These are phyloP conservation scores for Talaromyces sp. DNA, from an alignment of 2,329 filamentous ascomycete species.

Conservation along the genomic window DNA sequence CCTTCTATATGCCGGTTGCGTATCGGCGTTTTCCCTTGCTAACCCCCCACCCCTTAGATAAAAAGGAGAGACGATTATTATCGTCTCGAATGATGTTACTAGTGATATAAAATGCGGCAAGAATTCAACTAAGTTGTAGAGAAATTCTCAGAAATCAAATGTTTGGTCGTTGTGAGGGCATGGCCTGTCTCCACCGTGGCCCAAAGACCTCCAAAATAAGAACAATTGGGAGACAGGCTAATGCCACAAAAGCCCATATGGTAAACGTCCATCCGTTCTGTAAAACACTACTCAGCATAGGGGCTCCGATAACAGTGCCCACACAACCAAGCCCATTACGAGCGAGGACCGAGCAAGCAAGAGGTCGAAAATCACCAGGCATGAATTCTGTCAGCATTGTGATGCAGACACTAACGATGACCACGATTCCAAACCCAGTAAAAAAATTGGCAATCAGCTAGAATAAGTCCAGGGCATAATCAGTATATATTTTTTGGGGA, in stretches of 20 bases:
- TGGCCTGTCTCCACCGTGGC: slow-evolving; percentile 4
- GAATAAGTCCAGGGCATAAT: neutral
- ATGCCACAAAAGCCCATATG: slow-evolving; percentile 3
- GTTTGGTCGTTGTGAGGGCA: neutral
- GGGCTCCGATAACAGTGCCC: slow-evolving; percentile 1
- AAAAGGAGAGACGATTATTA: neutral
- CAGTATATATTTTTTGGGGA: neutral
- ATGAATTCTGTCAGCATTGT: slow-evolving; percentile 9
- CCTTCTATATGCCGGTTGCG: neutral
- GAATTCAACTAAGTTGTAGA: too few relatives aligned
- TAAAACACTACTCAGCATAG: slow-evolving; percentile 1
- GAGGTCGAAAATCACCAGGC: slow-evolving; percentile 4
- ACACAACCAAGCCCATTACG: slow-evolving; percentile 7
- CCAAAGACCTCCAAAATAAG: neutral
- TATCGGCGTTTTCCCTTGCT: neutral
- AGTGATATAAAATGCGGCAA: neutral
- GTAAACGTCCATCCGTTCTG: slow-evolving; percentile 8
- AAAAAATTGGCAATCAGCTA: slow-evolving; percentile 10
- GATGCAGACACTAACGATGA: slow-evolving; percentile 5
- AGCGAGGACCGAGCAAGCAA: slow-evolving; percentile 3
- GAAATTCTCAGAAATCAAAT: neutral
- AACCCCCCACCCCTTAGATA: neutral
- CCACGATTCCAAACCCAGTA: slow-evolving; percentile 6
- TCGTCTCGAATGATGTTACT: neutral
- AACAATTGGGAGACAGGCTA: neutral